Evolutionary conservation across 2,329 filamentous ascomycete species (phyloP).

Genomic region (Apiospora phragmitis): DNA sequence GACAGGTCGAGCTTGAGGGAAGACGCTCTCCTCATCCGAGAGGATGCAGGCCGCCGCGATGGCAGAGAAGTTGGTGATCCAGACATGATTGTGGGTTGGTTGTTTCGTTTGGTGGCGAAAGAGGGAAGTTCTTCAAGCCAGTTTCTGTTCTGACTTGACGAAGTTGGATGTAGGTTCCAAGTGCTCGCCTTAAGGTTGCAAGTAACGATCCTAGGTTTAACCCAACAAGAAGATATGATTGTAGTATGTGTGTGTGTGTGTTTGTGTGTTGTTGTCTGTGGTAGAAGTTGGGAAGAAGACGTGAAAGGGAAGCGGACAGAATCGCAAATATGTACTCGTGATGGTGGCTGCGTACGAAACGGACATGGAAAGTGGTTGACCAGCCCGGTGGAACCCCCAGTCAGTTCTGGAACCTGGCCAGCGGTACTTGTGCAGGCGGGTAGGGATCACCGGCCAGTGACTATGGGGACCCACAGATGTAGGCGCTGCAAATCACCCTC

Average conservation of each 20-base stretch:
- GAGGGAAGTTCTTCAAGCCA: not conserved
- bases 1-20: conserved; percentile 72
- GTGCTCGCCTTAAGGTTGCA: not conserved
- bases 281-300: conserved; percentile 1
- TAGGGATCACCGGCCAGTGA: not conserved
- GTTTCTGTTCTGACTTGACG: not conserved
- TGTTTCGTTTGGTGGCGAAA: conserved; percentile 4
- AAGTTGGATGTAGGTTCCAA: not conserved
- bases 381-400: not conserved
- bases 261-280: not conserved
- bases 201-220: not conserved
- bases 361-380: conserved; percentile 6
- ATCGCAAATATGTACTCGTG: conserved; percentile 14
- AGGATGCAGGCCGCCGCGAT: conserved; percentile 33
- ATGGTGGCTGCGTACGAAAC: conserved; percentile 16
- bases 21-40: conserved; percentile 42
- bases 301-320: not conserved
- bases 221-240: not conserved
- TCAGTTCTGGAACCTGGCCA: conserved; percentile 4
- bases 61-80: conserved; percentile 30
- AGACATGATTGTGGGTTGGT: conserved; percentile 13
- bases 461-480: not conserved
- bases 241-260: not conserved
- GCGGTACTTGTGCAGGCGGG: conserved; percentile 1
- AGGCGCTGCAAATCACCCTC: conserved; percentile 2